phyloP scores from a whole-genome alignment of 2,329 filamentous ascomycete genomes.

The Alternaria burnsii region DNA sequence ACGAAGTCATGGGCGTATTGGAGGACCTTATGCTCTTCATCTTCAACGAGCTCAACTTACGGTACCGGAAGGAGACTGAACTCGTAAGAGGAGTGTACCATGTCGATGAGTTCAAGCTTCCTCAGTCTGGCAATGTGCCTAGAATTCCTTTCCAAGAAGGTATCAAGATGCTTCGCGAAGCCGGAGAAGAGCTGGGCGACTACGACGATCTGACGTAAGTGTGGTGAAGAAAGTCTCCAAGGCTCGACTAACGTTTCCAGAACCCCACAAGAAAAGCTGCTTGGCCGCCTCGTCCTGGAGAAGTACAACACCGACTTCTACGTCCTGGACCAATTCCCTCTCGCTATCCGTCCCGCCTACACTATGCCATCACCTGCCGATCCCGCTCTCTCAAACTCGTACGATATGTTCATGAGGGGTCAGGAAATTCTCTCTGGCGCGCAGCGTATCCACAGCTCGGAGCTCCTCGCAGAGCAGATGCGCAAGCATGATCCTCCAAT shows the following conservation, averaged over 20 bases:
- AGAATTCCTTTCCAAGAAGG: constrained; percentile 80
- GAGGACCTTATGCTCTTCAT: constrained; percentile 80
- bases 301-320: constrained; percentile 98
- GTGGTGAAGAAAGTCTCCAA: not conserved
- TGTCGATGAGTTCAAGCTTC: constrained; percentile 80
- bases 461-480: constrained; percentile 67
- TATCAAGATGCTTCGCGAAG: constrained; percentile 77
- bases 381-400: constrained; percentile 65
- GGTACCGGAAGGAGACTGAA: constrained; percentile 76
- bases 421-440: constrained; percentile 74
- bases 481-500: constrained; percentile 63
- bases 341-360: constrained; percentile 88
- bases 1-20: constrained; percentile 75
- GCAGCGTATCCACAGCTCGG: constrained; percentile 71
- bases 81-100: constrained; percentile 75
- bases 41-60: constrained; percentile 74
- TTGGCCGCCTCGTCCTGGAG: constrained; percentile 83
- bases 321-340: constrained; percentile 94
- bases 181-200: constrained; percentile 78
- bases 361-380: constrained; percentile 72
- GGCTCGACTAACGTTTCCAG: constrained; percentile 32
- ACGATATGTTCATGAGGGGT: constrained; percentile 76
- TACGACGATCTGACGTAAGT: constrained; percentile 75
- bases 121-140: constrained; percentile 76
- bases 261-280: constrained; percentile 85